phyloP scores from a whole-genome alignment of 306 rosid genomes.

The Dalbergia cochinchinensis region DNA sequence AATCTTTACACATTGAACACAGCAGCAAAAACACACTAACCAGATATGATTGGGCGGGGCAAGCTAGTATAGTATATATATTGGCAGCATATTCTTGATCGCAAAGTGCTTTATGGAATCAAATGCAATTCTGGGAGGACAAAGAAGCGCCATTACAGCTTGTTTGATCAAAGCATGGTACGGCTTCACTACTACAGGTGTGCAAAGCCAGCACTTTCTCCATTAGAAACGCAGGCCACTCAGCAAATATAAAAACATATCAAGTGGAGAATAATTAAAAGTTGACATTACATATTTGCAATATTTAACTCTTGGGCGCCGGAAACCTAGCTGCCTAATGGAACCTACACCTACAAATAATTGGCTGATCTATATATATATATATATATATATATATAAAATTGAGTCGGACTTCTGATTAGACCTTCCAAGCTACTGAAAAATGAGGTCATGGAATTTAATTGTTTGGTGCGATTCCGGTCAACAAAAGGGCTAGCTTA shows the following conservation, averaged over 20 bases:
- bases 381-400: not conserved
- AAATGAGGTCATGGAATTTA: not conserved
- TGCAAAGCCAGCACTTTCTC: conserved; percentile 35
- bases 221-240: conserved; percentile 38
- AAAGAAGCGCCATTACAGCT: conserved; percentile 36
- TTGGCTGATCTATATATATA: not conserved
- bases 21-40: not conserved
- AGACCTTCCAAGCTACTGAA: conserved; percentile 33
- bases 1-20: too few species aligned
- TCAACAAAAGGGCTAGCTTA: not conserved
- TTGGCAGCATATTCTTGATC: conserved; percentile 49
- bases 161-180: conserved; percentile 42
- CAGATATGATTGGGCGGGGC: conserved; percentile 11
- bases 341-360: conserved; percentile 2
- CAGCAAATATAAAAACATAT: conserved; percentile 6
- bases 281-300: conserved; percentile 29
- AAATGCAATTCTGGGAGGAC: conserved; percentile 45
- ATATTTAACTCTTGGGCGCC: conserved; percentile 44
- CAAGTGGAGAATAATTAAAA: conserved; percentile 54
- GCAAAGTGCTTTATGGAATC: conserved; percentile 55
- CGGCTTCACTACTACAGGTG: conserved; percentile 35
- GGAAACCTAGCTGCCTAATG: conserved; percentile 48
- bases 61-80: conserved; percentile 19
- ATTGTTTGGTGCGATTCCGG: not conserved
- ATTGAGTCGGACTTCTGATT: not conserved